These are phyloP conservation scores for Euptelea pleiosperma DNA, from an alignment of 164 flowering plant species.

Conservation along the genomic window DNA sequence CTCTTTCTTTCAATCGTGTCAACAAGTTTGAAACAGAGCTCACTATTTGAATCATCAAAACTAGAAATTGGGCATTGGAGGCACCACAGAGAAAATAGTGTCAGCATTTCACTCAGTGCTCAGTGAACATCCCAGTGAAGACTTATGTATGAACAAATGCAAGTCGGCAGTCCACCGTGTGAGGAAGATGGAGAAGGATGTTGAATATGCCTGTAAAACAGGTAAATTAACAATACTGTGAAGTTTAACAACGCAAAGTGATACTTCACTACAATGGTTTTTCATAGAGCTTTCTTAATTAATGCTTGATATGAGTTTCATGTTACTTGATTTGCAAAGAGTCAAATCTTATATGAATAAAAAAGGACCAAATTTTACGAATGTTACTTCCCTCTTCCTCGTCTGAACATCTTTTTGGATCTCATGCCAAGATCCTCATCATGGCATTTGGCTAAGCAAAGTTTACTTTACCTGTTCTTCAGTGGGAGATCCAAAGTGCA, in stretches of 20 bases:
- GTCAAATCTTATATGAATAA: no score
- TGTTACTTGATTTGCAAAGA: not conserved
- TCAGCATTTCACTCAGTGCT: slow-evolving; percentile 79
- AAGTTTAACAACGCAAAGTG: not conserved
- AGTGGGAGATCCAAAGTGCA: slow-evolving; percentile 73
- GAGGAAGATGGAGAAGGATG: slow-evolving; percentile 83
- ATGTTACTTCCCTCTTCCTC: not conserved
- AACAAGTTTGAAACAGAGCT: slow-evolving; percentile 4
- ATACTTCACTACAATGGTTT: not conserved
- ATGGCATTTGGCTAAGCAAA: slow-evolving; percentile 7
- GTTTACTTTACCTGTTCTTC: slow-evolving; percentile 20
- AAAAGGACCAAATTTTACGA: not conserved
- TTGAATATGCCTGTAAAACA: slow-evolving; percentile 54
- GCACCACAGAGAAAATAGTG: slow-evolving; percentile 78
- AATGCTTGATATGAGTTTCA: slow-evolving; percentile 1
- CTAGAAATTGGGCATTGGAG: slow-evolving; percentile 88
- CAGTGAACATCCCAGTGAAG: slow-evolving; percentile 64
- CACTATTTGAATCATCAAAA: slow-evolving; percentile 7
- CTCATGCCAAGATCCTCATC: not conserved
- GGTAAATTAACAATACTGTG: slow-evolving; percentile 36
- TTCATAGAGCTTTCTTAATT: not conserved
- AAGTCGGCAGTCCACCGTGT: slow-evolving; percentile 64
- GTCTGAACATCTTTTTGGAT: not conserved
- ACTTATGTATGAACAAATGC: slow-evolving; percentile 73
- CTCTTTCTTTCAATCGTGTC: not conserved